Evolutionary conservation across 2,329 filamentous ascomycete genomes (phyloP).

Genomic region (Colletotrichum sp.): DNA sequence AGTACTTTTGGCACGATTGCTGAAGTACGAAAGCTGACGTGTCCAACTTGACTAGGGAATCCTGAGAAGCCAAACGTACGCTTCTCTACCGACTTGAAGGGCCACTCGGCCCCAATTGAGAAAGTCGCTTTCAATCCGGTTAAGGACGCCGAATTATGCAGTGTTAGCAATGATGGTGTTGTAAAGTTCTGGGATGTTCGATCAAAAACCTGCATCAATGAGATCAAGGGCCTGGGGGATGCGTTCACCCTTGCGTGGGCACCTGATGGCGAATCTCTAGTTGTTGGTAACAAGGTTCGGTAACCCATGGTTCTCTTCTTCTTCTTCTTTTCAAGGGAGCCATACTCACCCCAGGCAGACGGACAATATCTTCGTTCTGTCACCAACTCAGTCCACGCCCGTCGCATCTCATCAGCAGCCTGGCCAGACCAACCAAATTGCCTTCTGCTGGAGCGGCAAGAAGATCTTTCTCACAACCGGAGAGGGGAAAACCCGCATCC

Average conservation of each 20-base stretch:
- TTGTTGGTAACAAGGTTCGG: slow-evolving; percentile 75
- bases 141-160: slow-evolving; percentile 79
- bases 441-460: slow-evolving; percentile 75
- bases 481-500: slow-evolving; percentile 73
- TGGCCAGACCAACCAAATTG: slow-evolving; percentile 73
- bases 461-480: slow-evolving; percentile 75
- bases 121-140: slow-evolving; percentile 80
- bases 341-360: slow-evolving; percentile 46
- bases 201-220: slow-evolving; percentile 72
- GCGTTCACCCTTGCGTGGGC: slow-evolving; percentile 77
- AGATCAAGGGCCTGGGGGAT: slow-evolving; percentile 69
- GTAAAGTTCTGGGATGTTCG: slow-evolving; percentile 84
- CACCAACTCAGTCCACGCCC: slow-evolving; percentile 61
- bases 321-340: not conserved
- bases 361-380: slow-evolving; percentile 67
- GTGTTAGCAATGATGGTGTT: slow-evolving; percentile 74
- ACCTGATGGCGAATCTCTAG: slow-evolving; percentile 71
- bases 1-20: slow-evolving; percentile 31
- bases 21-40: not conserved
- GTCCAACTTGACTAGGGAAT: slow-evolving; percentile 58
- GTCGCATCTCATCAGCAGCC: slow-evolving; percentile 65
- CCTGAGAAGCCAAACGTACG: slow-evolving; percentile 76
- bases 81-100: slow-evolving; percentile 77
- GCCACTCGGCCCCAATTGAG: slow-evolving; percentile 70
- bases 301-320: not conserved